These are phyloP conservation scores for Penstemon davidsonii DNA, from an alignment of 257 asterid species.

Conservation along the genomic window DNA sequence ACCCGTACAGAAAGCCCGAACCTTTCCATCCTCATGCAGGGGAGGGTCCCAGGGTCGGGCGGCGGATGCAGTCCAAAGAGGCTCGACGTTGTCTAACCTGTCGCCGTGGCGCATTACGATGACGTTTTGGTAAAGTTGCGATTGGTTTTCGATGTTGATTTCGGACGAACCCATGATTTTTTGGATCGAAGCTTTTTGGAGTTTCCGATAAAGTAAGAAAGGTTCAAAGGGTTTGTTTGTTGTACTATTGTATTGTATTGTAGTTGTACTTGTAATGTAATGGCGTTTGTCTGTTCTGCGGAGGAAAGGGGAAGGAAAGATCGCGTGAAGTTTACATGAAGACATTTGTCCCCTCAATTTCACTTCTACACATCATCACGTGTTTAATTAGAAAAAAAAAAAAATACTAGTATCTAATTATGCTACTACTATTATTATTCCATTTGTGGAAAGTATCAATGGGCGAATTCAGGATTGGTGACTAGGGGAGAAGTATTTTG, in stretches of 20 bases:
- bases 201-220: neutral
- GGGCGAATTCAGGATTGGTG: no score
- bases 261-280: no score
- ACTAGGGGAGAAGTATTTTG: no score
- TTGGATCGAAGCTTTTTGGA: neutral
- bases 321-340: neutral
- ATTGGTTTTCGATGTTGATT: neutral
- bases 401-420: no score
- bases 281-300: neutral
- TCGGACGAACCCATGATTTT: neutral
- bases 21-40: constrained; percentile 64
- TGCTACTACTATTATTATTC: no score
- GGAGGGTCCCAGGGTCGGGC: constrained; percentile 95
- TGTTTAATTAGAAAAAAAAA: no score
- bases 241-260: no score
- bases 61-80: constrained; percentile 69
- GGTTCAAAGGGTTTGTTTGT: no score
- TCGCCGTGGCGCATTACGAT: constrained; percentile 97
- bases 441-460: no score
- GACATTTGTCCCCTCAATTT: no score
- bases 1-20: constrained; percentile 75
- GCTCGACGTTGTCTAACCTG: constrained; percentile 69
- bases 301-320: neutral
- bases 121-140: constrained; percentile 52
- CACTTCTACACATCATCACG: no score